Conservation (phyloP, 208 protist genomes). For the Polymyxa betae region DNA sequence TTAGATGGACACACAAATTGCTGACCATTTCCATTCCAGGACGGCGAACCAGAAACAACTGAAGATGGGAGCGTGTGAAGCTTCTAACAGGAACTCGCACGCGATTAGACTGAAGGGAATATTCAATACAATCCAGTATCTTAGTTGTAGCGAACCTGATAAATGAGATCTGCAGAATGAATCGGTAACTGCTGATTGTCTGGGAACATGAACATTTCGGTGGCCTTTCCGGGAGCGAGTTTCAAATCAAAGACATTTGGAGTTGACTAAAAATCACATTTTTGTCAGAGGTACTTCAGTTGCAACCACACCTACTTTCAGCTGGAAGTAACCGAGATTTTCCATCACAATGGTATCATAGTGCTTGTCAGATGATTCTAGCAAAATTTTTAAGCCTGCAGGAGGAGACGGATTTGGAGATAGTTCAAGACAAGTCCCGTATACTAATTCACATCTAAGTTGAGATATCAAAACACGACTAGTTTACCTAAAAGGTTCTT, state of each 20-base stretch:
- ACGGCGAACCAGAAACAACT: not conserved
- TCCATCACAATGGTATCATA: slow-evolving; percentile 93
- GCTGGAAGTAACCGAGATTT: slow-evolving; percentile 95
- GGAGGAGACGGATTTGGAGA: slow-evolving; percentile 64
- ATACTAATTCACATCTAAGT: not conserved
- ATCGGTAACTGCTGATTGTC: not conserved
- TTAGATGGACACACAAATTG: not conserved
- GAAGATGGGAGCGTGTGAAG: slow-evolving; percentile 12
- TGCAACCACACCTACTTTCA: slow-evolving; percentile 73
- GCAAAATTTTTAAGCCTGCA: slow-evolving; percentile 79
- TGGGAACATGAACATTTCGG: slow-evolving; percentile 42
- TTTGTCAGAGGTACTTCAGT: not conserved
- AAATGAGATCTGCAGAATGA: not conserved
- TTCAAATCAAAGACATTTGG: slow-evolving; percentile 70
- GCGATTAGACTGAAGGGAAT: too few relatives aligned
- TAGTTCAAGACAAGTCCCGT: slow-evolving; percentile 9
- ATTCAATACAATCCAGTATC: too few relatives aligned
- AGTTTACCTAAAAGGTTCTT: slow-evolving; percentile 29
- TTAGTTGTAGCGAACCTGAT: not conserved
- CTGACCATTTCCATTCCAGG: slow-evolving; percentile 14
- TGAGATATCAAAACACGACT: not conserved
- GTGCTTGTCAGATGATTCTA: slow-evolving; percentile 63
- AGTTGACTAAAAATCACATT: slow-evolving; percentile 50
- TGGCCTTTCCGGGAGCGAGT: slow-evolving; percentile 33
- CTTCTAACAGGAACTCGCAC: not conserved